Conservation (phyloP, 331 rosid species). For the Arachis monticola region DNA sequence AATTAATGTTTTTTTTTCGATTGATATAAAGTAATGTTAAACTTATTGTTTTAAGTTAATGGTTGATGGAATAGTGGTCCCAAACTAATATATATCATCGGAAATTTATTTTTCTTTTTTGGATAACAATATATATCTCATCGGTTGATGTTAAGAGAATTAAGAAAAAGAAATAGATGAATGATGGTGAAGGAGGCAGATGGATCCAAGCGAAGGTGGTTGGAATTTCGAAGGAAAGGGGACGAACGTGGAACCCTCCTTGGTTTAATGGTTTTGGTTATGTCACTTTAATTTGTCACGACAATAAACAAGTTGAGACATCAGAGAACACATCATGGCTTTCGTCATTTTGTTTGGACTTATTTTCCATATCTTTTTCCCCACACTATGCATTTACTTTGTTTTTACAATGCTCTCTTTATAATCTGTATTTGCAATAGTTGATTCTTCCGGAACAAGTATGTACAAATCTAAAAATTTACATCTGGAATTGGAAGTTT, state of each 20-base stretch:
- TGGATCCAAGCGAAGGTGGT: not conserved
- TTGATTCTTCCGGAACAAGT: not conserved
- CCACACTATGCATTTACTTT: no score
- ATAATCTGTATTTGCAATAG: not conserved
- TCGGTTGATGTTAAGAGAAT: not conserved
- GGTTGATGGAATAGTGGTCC: not conserved
- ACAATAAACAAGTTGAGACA: not conserved
- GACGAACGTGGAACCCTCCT: constrained; percentile 1
- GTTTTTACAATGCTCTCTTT: not conserved
- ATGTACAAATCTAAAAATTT: not conserved
- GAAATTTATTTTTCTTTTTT: no score
- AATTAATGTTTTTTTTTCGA: no score
- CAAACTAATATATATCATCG: not conserved
- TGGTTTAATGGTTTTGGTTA: not conserved
- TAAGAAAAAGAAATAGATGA: not conserved
- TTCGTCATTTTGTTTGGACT: not conserved
- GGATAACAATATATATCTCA: no score
- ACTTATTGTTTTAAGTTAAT: no score
- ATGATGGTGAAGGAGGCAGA: not conserved
- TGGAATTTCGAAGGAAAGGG: not conserved
- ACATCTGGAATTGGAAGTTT: not conserved
- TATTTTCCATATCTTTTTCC: not conserved
- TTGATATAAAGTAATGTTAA: no score
- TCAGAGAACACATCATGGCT: not conserved
- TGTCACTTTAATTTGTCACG: not conserved